Evolutionary conservation across 306 rosid species (phyloP), one percentile per base, ranked within the genome.

Genomic region (Lathyrus oleraceus): DNA sequence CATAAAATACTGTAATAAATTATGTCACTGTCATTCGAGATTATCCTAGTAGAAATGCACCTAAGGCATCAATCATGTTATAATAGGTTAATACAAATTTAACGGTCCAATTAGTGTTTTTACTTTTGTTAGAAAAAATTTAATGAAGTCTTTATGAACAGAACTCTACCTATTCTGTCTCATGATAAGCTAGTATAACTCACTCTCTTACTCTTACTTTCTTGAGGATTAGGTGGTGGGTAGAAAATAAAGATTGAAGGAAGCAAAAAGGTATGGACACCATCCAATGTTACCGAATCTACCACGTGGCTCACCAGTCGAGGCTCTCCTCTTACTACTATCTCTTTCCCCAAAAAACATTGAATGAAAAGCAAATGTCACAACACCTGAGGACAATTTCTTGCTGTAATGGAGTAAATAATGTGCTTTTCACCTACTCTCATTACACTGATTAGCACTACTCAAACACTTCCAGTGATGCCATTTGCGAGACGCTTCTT

Each of bases 301-400:
- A 67, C 83, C 86, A 86, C 92, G 83, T 81, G 88, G 86, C 89
- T 83, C 91, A 53, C 35, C 86, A 84, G 77, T 81, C 88, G 78
- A 87, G 85, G 79, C 65, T 16, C 17, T 38, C 45, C 21, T 36
- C 45, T n/a, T n/a, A n/a, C n/a, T 62, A 76, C 48, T 56, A 76
- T 57, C 81, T 69, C 73, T 62, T 62, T 81, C 78, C 71, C 83
- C 81, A 70, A 77, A 61, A 65, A 72, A 72, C 54, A 81, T 75
- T 65, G 44, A 86, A 81, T 35, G 73, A 82, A 86, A 83, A 88
- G 86, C 81, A 78, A 35, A 28, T 82, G 79, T 81, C 76, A 72
- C 85, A 79, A 68, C 58, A 76, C 85, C 84, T 70, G 71, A 78
- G 62, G 38, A 5, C 36, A 65, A 7, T 61, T 59, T 15, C 67